phyloP scores from a whole-genome alignment of 108 stramenopile genomes.

The Skeletonema grethae region DNA sequence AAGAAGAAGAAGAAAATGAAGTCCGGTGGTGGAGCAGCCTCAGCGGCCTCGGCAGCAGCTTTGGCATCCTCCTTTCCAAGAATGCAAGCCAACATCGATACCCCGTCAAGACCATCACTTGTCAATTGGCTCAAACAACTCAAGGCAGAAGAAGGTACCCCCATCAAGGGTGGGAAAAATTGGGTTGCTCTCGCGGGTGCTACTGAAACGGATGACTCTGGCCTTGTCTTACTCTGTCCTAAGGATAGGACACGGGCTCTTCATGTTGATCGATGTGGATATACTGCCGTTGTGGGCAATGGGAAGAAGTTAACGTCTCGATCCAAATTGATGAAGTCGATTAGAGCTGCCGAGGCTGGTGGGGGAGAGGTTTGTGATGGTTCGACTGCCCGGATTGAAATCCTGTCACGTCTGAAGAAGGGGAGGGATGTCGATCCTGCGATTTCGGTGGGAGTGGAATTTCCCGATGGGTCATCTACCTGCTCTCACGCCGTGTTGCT shows the following conservation, averaged over 20 bases:
- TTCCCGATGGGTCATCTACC: constrained; percentile 58
- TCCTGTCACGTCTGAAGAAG: constrained; percentile 57
- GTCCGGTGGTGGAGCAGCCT: not conserved
- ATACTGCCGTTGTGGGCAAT: constrained; percentile 78
- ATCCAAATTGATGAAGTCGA: constrained; percentile 35
- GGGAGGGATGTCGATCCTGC: constrained; percentile 68
- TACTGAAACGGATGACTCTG: constrained; percentile 77
- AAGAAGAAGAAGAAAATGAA: constrained; percentile 21
- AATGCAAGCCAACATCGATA: constrained; percentile 35
- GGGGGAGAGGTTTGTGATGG: constrained; percentile 38
- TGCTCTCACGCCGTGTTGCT: constrained; percentile 57
- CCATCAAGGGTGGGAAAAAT: constrained; percentile 82
- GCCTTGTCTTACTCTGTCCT: constrained; percentile 74
- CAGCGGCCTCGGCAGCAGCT: not conserved
- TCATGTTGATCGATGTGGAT: constrained; percentile 60
- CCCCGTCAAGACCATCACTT: constrained; percentile 61
- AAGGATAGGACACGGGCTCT: constrained; percentile 53
- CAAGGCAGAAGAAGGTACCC: constrained; percentile 64
- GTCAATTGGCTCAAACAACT: constrained; percentile 78
- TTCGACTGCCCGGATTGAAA: constrained; percentile 45
- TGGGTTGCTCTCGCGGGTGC: constrained; percentile 83
- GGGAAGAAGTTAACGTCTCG: constrained; percentile 57
- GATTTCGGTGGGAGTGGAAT: constrained; percentile 54
- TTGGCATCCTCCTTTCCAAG: constrained; percentile 2
- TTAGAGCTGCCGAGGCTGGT: constrained; percentile 15